Conservation (phyloP, 2,329 filamentous ascomycete species). For the Incumbomyces delicatus region DNA sequence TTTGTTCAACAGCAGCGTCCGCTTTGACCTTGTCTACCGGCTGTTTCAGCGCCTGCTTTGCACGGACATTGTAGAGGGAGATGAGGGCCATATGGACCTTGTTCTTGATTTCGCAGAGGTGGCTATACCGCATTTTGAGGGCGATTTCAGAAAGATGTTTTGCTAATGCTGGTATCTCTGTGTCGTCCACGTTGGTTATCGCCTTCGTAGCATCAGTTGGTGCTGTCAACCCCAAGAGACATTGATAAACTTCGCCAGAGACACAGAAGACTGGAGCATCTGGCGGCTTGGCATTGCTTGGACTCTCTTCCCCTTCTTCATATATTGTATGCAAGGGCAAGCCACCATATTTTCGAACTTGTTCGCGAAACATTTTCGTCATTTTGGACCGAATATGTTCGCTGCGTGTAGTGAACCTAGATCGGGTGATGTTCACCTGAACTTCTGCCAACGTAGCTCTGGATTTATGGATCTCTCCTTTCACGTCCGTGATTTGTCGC, state of each 20-base stretch:
- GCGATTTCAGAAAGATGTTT: neutral
- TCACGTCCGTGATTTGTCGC: neutral
- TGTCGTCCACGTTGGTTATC: neutral
- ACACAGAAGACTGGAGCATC: neutral
- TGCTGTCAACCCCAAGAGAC: neutral
- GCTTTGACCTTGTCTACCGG: too few relatives aligned
- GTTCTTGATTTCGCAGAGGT: neutral
- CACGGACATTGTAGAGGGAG: neutral
- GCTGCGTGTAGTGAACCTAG: neutral
- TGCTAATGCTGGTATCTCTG: neutral
- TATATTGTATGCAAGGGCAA: neutral
- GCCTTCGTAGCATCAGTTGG: neutral
- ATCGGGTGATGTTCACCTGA: neutral
- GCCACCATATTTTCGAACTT: neutral
- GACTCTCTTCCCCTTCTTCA: neutral
- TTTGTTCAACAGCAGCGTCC: too few relatives aligned
- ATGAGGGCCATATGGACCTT: neutral
- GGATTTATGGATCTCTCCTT: neutral
- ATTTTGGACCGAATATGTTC: neutral
- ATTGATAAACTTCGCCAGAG: neutral
- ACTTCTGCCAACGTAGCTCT: neutral
- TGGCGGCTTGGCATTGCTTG: too few relatives aligned
- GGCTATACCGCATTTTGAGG: neutral
- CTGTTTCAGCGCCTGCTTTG: too few relatives aligned
- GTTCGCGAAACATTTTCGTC: neutral